Conservation (phyloP, 257 asterid species). For the Rehmannia glutinosa region DNA sequence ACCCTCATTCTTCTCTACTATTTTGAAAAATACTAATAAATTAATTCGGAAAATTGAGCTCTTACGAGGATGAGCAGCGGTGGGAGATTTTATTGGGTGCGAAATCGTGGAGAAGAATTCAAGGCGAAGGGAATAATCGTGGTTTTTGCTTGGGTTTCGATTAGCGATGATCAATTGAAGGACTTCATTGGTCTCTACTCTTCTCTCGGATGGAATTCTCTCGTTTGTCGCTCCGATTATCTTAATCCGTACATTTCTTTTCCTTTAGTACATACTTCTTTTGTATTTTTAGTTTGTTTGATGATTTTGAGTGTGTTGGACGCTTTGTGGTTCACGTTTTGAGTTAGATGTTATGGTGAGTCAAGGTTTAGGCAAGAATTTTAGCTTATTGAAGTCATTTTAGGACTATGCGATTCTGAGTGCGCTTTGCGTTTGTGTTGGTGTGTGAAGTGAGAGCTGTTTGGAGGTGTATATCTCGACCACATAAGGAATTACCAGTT, state of each 20-base stretch:
- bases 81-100: slow-evolving; percentile 67
- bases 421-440: not conserved
- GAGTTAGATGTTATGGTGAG: not conserved
- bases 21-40: not conserved
- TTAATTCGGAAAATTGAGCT: not conserved
- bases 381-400: slow-evolving; percentile 9
- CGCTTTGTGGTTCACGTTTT: no score
- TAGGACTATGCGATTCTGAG: not conserved
- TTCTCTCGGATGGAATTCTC: slow-evolving; percentile 75
- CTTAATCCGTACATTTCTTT: slow-evolving; percentile 55
- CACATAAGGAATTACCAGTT: not conserved
- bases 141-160: slow-evolving; percentile 66
- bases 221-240: slow-evolving; percentile 76
- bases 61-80: slow-evolving; percentile 33
- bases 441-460: not conserved
- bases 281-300: not conserved
- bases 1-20: slow-evolving; percentile 3
- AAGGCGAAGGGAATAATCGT: slow-evolving; percentile 61
- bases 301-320: no score
- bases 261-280: not conserved
- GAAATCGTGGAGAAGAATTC: slow-evolving; percentile 25
- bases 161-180: slow-evolving; percentile 48
- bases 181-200: slow-evolving; percentile 49
- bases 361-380: not conserved
- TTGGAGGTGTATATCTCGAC: not conserved